Evolutionary conservation across 495 filamentous ascomycete species (phyloP), one percentile per base, ranked within the genome.

Genomic region (Aspergillus funiculosus): DNA sequence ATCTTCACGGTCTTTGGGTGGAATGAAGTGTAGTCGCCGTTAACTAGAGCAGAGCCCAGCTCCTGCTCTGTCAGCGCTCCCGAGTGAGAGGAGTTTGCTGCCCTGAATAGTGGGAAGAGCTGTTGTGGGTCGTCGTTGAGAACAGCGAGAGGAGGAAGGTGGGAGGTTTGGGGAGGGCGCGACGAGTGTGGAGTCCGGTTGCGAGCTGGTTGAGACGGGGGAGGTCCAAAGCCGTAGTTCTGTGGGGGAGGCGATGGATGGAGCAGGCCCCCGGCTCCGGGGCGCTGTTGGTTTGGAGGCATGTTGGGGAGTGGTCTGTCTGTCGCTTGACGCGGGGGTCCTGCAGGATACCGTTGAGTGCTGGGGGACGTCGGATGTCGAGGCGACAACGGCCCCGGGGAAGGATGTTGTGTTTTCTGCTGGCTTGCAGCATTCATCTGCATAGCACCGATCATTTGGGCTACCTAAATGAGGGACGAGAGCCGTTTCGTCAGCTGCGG

Each of bases 1-100:
- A 95, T 94, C 49, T 84, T 83, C 46, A 98, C 88, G 2, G 92
- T 98, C 53, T 95, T 86, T n/a, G 83, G 80, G 67, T 98, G 94
- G 63, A 98, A 98, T 4, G 85, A 77, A 4, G 87, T 85, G 75
- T 82, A 97, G 71, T 98, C 92, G 31, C 89, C 91, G 63, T 98
- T 98, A 29, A 98, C 94, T 6, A 98, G 81, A 8, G 92, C 92
- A 0, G 86, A 84, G 7, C 86, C 81, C 13, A 98, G 86, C 64
- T 98, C 92, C 50, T 74, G 69, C 61, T 97, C 94, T 1, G 83
- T 87, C 29, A 98, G 76, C 42, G 88, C 77, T 17, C 90, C 90
- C 35, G 78, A 87, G 20, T 84, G 81, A 76, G 62, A 71, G 52
- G 87, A 87, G 66, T 98, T 94, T 10, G 95, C 92, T 0, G 89